Base-by-base conservation (phyloP, 768 basidiomycete species). In the Phylloporus scabripes region DNA sequence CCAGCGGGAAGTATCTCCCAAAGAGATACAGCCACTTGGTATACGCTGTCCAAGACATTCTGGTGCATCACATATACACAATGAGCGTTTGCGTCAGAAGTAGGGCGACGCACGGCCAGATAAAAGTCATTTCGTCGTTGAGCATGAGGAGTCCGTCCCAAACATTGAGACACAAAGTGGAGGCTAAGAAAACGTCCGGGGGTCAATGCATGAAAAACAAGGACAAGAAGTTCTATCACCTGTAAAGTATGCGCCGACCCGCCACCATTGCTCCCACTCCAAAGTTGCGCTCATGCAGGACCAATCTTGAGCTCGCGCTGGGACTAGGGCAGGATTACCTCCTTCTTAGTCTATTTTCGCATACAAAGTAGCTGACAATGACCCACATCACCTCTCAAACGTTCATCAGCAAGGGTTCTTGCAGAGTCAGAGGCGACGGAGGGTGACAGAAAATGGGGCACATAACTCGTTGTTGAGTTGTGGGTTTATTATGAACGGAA, bases 11-110 rank as follows among this genome's bases (percentile, higher is more conserved):
- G 17, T 60, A 66, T 44, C 50, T 65, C 4, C 50, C 50, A 39
- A 63, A 54, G 15, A 65, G 20, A 40, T 57, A 65, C n/a, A 66
- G 7, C 64, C 61, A 65, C 37, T 65, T 65, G 36, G 56, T 26
- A 23, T 45, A 41, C 3, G 59, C 51, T 6, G 8, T 45, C 2
- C 7, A 7, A 7, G 64, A 29, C 49, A 59, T 57, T 11, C 63
- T 64, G 5, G 8, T 5, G 26, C 26, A 23, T 21, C 33, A n/a
- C 15, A 28, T 6, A 28, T 28, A 28, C 8, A 7, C 33, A n/a
- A 1, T n/a, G 5, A 6, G 7, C 1, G 21, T 28, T 20, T 17
- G 26, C 4, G 17, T 50, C 5, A 40, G 12, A 31, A 5, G 1
- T 26, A 0, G 8, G 1, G 12, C 5, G 23, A 64, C 63, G 46